phyloP scores from a whole-genome alignment of 2,329 filamentous ascomycete species.

The Fusarium tuaranense region DNA sequence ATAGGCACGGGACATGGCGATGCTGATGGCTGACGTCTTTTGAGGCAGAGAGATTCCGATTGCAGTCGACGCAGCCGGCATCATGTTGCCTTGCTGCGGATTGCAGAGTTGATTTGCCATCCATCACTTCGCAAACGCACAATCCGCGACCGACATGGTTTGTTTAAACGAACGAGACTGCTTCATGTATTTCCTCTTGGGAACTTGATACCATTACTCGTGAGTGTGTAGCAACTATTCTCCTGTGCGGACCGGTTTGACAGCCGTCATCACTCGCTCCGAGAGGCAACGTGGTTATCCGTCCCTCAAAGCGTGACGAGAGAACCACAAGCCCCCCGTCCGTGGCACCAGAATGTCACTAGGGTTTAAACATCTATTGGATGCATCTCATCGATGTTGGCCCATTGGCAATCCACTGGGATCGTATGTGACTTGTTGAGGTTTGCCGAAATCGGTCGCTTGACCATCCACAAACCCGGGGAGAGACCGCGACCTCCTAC shows the following conservation, averaged over 20 bases:
- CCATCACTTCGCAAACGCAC: slow-evolving; percentile 1
- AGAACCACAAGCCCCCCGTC: slow-evolving; percentile 25
- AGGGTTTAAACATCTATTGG: slow-evolving; percentile 12
- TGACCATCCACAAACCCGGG: slow-evolving; percentile 7
- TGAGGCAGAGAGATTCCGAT: neutral
- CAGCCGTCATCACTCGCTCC: slow-evolving; percentile 38
- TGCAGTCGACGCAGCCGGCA: slow-evolving; percentile 15
- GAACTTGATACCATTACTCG: neutral
- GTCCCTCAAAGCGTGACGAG: slow-evolving; percentile 31
- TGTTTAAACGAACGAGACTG: slow-evolving; percentile 9
- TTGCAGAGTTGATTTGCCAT: slow-evolving; percentile 7
- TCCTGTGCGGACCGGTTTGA: slow-evolving; percentile 27
- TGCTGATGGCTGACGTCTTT: slow-evolving; percentile 3
- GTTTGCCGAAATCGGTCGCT: slow-evolving; percentile 7
- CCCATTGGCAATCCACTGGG: neutral
- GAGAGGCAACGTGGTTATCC: slow-evolving; percentile 33
- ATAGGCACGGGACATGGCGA: slow-evolving; percentile 19
- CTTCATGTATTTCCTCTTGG: neutral
- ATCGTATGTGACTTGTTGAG: neutral
- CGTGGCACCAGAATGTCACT: slow-evolving; percentile 31
- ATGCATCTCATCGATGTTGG: slow-evolving; percentile 3
- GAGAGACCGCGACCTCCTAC: neutral
- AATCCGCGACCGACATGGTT: neutral
- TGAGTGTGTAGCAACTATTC: slow-evolving; percentile 30
- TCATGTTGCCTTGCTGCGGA: slow-evolving; percentile 10